Base-by-base conservation (phyloP, 73 alveolate species). In the Paramecium caudatum region DNA sequence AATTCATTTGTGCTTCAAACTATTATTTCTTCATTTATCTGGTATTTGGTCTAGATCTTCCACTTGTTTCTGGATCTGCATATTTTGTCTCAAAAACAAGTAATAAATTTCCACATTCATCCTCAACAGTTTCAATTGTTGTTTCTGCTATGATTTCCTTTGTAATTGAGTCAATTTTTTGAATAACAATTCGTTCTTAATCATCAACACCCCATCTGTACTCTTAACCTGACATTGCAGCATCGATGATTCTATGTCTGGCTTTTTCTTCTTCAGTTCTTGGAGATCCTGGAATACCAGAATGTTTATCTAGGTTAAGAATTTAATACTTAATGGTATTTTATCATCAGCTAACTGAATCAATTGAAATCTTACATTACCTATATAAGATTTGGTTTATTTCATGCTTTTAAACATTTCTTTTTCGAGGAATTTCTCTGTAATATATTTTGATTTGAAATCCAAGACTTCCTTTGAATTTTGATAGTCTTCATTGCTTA, bases 271-370 rank as follows among this genome's bases (percentile, higher is more conserved):
- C 68, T 25, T 70, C 87, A 6, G 65, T 70, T 37, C 50, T 70
- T 1, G 87, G 87, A 13, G 87, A 70, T 0, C 87, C 87, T 36
- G 87, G 87, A 70, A 37, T 70, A 37, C 87, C 87, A n/a, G 87
- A 70, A 39, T 70, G 27, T 17, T 39, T 70, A 43, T 16, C 78
- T 50, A 12, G 21, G 30, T 3, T 19, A 25, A 50, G 10, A 0
- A 16, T 50, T 9, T 50, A 0, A 48, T 50, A 50, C 78, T 70
- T 43, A n/a, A 70, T 3, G 68, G 65, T 3, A 70, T 39, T 8
- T 36, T 39, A 6, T 70, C 65, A 70, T 37, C 7, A 3, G 68
- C 87, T 19, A 70, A 17, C 16, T 37, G 50, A 43, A 70, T 39
- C 15, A 70, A 4, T 70, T 70, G 6, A 19, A 70, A 70, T 36